These are phyloP conservation scores for Talaromyces sp. DNA, from an alignment of 2,329 filamentous ascomycete genomes.

Conservation along the genomic window DNA sequence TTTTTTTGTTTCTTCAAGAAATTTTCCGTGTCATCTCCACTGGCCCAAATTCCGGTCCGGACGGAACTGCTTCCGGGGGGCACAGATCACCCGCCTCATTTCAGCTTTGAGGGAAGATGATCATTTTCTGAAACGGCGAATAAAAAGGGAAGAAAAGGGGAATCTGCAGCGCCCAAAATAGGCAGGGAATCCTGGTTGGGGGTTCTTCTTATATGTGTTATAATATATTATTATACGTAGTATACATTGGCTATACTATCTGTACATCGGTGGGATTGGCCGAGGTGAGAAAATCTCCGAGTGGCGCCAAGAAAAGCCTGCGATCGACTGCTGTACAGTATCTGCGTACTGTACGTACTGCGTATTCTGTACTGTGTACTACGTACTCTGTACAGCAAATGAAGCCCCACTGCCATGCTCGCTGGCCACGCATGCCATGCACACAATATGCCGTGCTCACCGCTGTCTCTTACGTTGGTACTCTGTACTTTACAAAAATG, in stretches of 20 bases:
- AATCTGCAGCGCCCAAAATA: too few relatives aligned
- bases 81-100: not conserved
- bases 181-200: not conserved
- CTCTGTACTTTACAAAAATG: not conserved
- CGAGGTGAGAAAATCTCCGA: slow-evolving; percentile 4
- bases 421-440: too few relatives aligned
- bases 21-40: not conserved
- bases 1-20: not conserved
- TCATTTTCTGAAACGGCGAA: too few relatives aligned
- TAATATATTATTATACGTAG: too few relatives aligned
- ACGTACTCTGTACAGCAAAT: too few relatives aligned
- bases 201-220: too few relatives aligned
- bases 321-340: not conserved
- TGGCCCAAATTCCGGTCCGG: not conserved
- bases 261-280: not conserved
- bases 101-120: not conserved
- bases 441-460: too few relatives aligned
- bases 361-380: too few relatives aligned
- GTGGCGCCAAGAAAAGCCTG: not conserved
- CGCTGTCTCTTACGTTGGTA: too few relatives aligned
- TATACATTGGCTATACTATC: too few relatives aligned
- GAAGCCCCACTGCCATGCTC: too few relatives aligned
- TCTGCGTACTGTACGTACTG: not conserved
- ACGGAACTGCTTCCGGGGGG: not conserved
- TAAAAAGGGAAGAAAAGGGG: too few relatives aligned